Evolutionary conservation across 352 stramenopile species (phyloP), one percentile per base, ranked within the genome.

Genomic region (Pythium oligandrum): DNA sequence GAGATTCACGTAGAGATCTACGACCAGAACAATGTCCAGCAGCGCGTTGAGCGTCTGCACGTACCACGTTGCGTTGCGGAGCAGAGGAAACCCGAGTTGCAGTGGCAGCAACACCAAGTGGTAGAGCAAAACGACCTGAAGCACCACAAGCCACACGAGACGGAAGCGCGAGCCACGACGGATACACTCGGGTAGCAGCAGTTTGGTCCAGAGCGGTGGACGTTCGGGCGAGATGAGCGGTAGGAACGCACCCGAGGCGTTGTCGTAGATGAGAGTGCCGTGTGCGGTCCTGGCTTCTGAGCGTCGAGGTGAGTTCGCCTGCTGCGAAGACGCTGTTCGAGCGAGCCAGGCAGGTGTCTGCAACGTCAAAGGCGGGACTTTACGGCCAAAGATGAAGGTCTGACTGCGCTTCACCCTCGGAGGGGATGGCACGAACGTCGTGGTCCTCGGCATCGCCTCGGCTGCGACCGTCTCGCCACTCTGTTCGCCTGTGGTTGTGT

Each of bases 1-100:
- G 5, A 75, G 58, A 17, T 70, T 83, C 30, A 83, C 12, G 53
- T 83, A 87, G 11, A 83, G 59, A 34, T 87, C 76, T 0, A 59
- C 32, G 4, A 53, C 49, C 4, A 85, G 58, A 0, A 76, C 6
- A 9, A 85, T 26, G 53, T 85, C 76, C 9, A 66, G 35, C 4
- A 72, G 0, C 4, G 37, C 48, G 32, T 74, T 70, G 2, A 64
- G 38, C 6, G 59, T 42, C 4, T 66, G 49, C 0, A 76, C 54
- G 3, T 48, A 39, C 33, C 35, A 50, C 6, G 54, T 50, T 4
- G 49, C 51, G 1, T 49, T 55, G 37, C 71, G 64, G 2, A 81
- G 46, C 1, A 70, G 33, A 1, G 72, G 57, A 44, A 85, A 80
- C 0, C 61, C 66, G 1, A 82, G 48, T 12, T 80, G 51, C 33